phyloP scores from a whole-genome alignment of 1,284 basidiomycete species.

The Pseudozyma sp. region DNA sequence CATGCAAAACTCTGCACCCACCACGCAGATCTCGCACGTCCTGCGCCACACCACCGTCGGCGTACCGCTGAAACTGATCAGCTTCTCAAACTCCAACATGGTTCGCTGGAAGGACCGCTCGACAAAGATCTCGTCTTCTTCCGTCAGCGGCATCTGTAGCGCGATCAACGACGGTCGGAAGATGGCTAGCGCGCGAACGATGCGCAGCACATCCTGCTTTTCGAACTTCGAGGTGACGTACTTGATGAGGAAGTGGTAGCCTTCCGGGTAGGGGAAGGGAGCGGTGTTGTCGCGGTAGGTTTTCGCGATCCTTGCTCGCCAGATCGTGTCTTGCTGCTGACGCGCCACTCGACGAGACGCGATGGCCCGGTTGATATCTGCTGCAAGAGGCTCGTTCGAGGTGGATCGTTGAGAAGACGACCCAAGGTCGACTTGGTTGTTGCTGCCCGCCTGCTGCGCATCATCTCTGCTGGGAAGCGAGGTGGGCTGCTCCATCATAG shows the following conservation, averaged over 20 bases:
- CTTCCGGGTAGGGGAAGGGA: constrained; percentile 67
- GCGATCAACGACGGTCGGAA: constrained; percentile 95
- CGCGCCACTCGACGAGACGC: constrained; percentile 41
- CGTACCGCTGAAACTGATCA: constrained; percentile 97
- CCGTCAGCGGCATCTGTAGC: constrained; percentile 74
- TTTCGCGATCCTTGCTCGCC: constrained; percentile 63
- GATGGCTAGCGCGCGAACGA: constrained; percentile 92
- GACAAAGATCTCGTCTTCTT: constrained; percentile 75
- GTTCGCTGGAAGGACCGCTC: constrained; percentile 95
- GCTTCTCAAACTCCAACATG: constrained; percentile 91
- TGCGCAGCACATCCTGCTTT: constrained; percentile 91
- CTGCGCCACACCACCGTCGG: constrained; percentile 98
- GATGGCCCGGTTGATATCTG: constrained; percentile 49
- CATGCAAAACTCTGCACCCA: constrained; percentile 95
- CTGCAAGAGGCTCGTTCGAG: constrained; percentile 48
- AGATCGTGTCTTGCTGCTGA: constrained; percentile 54
- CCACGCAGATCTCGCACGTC: constrained; percentile 96
- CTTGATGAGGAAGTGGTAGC: constrained; percentile 68
- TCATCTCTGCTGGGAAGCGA: constrained; percentile 6
- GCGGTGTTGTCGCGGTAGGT: constrained; percentile 60
- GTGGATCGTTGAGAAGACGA: constrained; percentile 38
- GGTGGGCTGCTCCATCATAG: constrained; percentile 28
- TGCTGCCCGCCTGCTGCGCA: constrained; percentile 20
- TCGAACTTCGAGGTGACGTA: constrained; percentile 79
- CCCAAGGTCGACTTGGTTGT: constrained; percentile 35